A percentile compares a stretch with the other conserved stretches of the same genome.
These are phyloP conservation scores for Picochlorum sp. DNA, from an alignment of 139 green algal species.

Conservation along the genomic window DNA sequence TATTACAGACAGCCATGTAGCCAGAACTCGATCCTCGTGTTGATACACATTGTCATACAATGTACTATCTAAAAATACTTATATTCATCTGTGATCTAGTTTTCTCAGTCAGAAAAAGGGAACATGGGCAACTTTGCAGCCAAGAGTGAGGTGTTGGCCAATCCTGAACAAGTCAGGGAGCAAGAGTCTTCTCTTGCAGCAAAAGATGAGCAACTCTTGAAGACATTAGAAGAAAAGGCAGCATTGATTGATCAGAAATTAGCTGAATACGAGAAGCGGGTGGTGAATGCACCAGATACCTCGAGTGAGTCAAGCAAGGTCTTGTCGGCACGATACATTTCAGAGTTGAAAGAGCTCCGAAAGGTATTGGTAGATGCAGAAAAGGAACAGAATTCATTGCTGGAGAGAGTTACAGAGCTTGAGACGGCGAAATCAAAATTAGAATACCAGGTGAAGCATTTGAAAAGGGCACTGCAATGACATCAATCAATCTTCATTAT, in stretches of 20 bases:
- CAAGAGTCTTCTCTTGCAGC: no score
- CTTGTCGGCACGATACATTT: slow-evolving; percentile 12
- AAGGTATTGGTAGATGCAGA: slow-evolving; percentile 18
- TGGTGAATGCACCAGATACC: slow-evolving; percentile 1
- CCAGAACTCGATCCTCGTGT: no score
- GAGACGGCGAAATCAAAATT: slow-evolving; percentile 26
- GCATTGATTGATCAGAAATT: neutral
- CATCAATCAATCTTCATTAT: slow-evolving; percentile 9
- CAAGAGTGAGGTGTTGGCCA: no score
- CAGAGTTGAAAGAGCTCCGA: slow-evolving; percentile 16
- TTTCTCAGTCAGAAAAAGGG: no score
- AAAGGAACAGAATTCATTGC: slow-evolving; percentile 17
- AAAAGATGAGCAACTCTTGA: no score
- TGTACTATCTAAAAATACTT: no score
- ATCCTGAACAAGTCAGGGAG: no score
- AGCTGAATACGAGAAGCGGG: neutral
- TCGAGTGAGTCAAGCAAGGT: neutral
- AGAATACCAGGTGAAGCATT: slow-evolving; percentile 30
- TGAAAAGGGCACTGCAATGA: slow-evolving; percentile 28
- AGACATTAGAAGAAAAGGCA: no score
- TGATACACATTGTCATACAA: no score
- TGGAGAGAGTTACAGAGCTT: slow-evolving; percentile 16
- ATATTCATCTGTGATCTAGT: no score
- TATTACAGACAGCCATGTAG: no score
- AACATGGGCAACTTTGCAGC: no score